Percentiles rank a stretch among this genome's conserved stretches.
Conservation (phyloP, 2,329 filamentous ascomycete genomes). For the Bipolaris bicolor region DNA sequence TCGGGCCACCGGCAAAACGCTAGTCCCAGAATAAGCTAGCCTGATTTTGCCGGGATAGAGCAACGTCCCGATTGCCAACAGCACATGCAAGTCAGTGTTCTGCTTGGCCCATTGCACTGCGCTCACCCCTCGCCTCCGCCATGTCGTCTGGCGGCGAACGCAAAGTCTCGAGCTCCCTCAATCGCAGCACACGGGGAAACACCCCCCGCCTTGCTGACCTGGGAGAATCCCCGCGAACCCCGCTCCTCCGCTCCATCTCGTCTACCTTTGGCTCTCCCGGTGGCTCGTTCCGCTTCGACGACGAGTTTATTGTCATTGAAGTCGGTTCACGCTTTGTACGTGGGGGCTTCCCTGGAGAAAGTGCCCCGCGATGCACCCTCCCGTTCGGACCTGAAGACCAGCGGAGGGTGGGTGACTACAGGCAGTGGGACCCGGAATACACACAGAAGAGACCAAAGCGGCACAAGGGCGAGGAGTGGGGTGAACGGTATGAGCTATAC, state of each 20-base stretch:
- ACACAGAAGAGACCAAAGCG: slow-evolving; percentile 57
- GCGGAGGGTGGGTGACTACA: slow-evolving; percentile 80
- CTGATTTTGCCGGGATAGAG: background rate
- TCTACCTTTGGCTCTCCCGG: slow-evolving; percentile 65
- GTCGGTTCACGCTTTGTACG: slow-evolving; percentile 79
- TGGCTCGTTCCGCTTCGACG: slow-evolving; percentile 63
- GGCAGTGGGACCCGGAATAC: slow-evolving; percentile 68
- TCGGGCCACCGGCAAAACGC: slow-evolving; percentile 6
- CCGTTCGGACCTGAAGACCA: slow-evolving; percentile 77
- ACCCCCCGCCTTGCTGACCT: slow-evolving; percentile 46
- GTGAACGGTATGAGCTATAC: slow-evolving; percentile 75
- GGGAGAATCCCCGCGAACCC: slow-evolving; percentile 46
- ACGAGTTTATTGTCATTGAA: slow-evolving; percentile 88
- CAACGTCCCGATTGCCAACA: background rate
- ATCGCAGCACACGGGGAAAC: slow-evolving; percentile 38
- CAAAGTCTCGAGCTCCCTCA: slow-evolving; percentile 39
- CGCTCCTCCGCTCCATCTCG: slow-evolving; percentile 65
- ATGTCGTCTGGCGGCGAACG: slow-evolving; percentile 37
- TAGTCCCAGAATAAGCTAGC: slow-evolving; percentile 9
- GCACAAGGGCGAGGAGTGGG: slow-evolving; percentile 63
- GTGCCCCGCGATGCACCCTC: slow-evolving; percentile 71
- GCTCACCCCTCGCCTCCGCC: background rate
- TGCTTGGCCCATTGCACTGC: background rate
- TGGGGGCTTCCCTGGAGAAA: slow-evolving; percentile 86
- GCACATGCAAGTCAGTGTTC: slow-evolving; percentile 1